phyloP scores from a whole-genome alignment of 2,329 filamentous ascomycete species.

The Fusarium stilboides region DNA sequence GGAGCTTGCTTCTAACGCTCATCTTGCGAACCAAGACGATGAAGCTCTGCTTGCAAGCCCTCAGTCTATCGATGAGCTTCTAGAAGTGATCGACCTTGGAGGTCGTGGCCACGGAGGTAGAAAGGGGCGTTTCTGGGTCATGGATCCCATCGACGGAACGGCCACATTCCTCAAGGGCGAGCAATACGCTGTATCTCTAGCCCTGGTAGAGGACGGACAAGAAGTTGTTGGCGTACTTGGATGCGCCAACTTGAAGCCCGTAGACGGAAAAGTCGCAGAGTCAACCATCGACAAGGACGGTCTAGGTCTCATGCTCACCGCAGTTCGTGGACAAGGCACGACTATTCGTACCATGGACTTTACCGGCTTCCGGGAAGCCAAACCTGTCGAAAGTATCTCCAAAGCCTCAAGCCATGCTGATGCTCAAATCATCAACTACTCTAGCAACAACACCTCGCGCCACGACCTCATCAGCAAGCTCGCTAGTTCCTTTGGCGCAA shows the following conservation, averaged over 20 bases:
- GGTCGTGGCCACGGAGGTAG: conserved; percentile 57
- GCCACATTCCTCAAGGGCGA: conserved; percentile 72
- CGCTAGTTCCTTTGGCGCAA: conserved; percentile 51
- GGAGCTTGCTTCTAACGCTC: conserved; percentile 62
- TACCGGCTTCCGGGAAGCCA: conserved; percentile 36
- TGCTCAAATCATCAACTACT: conserved; percentile 56
- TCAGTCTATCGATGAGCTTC: conserved; percentile 67
- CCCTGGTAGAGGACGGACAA: conserved; percentile 69
- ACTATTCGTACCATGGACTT: conserved; percentile 48
- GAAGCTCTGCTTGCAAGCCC: conserved; percentile 56
- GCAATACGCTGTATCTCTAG: conserved; percentile 75
- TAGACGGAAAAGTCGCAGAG: conserved; percentile 56
- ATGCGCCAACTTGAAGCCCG: conserved; percentile 70
- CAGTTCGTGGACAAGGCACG: conserved; percentile 53
- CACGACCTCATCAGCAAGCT: conserved; percentile 53
- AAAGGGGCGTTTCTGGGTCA: conserved; percentile 68
- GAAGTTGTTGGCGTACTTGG: conserved; percentile 73
- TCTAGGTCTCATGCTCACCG: conserved; percentile 56
- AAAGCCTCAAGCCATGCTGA: conserved; percentile 37
- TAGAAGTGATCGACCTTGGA: conserved; percentile 73
- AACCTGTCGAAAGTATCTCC: conserved; percentile 42
- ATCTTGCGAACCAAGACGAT: conserved; percentile 23
- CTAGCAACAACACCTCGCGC: conserved; percentile 50
- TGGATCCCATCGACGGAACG: conserved; percentile 77
- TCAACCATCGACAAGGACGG: conserved; percentile 52